phyloP scores from a whole-genome alignment of 2,329 filamentous ascomycete genomes.

The Aspergillus quadricinctus region DNA sequence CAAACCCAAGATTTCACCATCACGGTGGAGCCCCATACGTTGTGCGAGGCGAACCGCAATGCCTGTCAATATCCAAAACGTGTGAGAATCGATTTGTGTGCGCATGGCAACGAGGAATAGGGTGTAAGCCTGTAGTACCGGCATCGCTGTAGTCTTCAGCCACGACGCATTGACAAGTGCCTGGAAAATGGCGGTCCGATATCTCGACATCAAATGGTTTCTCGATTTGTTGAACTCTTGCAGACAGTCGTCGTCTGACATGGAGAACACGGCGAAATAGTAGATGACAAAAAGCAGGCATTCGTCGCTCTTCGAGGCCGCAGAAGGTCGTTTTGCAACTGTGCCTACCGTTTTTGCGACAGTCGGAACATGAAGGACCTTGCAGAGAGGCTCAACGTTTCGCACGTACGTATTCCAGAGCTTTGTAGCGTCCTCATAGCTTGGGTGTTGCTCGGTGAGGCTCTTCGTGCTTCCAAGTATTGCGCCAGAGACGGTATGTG shows the following conservation, averaged over 20 bases:
- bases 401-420: conserved; percentile 73
- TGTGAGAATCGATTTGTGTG: conserved; percentile 41
- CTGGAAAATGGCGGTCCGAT: conserved; percentile 5
- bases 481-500: not conserved
- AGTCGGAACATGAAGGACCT: conserved; percentile 67
- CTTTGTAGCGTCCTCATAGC: conserved; percentile 49
- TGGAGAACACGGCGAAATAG: conserved; percentile 16
- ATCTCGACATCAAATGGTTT: conserved; percentile 5
- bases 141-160: conserved; percentile 13
- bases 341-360: conserved; percentile 63
- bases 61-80: conserved; percentile 50
- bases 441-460: conserved; percentile 26
- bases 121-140: conserved; percentile 13
- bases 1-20: conserved; percentile 42
- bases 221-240: not conserved
- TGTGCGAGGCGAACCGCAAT: conserved; percentile 44
- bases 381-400: conserved; percentile 69
- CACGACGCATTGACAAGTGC: conserved; percentile 15
- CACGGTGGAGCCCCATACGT: conserved; percentile 46
- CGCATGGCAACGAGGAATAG: conserved; percentile 26
- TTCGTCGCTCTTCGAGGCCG: conserved; percentile 28
- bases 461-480: conserved; percentile 5
- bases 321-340: conserved; percentile 42
- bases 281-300: conserved; percentile 31
- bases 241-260: conserved; percentile 11